Evolutionary conservation across 129 eudicot species (phyloP), one percentile per base, ranked within the genome.

Genomic region (Solidago caesia): DNA sequence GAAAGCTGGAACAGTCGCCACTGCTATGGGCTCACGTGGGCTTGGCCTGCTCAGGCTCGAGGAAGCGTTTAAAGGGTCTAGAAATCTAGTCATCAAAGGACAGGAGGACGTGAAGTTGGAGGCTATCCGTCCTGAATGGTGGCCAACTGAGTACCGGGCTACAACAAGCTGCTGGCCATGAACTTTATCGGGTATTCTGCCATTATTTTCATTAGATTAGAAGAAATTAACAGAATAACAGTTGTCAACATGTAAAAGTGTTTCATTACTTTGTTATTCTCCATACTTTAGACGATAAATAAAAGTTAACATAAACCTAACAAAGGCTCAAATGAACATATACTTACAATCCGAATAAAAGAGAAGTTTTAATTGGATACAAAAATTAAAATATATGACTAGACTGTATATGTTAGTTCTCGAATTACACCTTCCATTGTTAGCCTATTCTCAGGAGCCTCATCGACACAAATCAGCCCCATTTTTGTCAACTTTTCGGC

Each of bases 1-100:
- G 84, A 93, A 86, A 81, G 88, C 79, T 26, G 98, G 98, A 77
- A 77, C 70, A 1, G 91, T 93, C 48, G 86, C 85, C 33, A 87
- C 97, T 14, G 92, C 98, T 15, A 81, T 93, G 8, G 96, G 97
- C 52, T 81, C 89, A 42, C 89, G 91, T 60, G 98, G 98, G 51
- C 66, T 88, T 47, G 97, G 92, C 10, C 82, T 86, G 47, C 60
- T 93, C 6, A 89, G 96, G 63, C 79, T 93, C 21, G 98, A 90
- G 52, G 96, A 85, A 74, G 97, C 96, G 16, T 93, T 93, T 73
- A 93, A 79, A 71, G 86, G 74, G 53, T 44, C 86, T 0, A 75
- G 82, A 71, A 53, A 75, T 27, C 76, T 93, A 75, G 75, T 80
- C 41, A 84, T 93, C 47, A 82, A 90, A 76, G 96, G 96, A n/a